Evolutionary conservation across 139 green algal genomes (phyloP).

Genomic region (Ostreobium quekettii): DNA sequence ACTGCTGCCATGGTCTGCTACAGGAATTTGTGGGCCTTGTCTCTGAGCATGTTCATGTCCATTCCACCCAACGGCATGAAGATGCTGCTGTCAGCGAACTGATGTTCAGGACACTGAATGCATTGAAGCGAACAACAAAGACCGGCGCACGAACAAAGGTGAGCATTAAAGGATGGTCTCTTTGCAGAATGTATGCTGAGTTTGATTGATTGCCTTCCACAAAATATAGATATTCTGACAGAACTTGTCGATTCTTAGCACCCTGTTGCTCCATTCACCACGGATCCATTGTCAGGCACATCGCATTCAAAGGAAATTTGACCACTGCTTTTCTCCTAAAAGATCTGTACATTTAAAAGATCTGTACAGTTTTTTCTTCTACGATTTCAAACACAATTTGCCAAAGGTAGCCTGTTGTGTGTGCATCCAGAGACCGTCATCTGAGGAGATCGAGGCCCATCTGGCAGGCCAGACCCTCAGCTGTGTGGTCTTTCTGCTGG

Average conservation of each 20-base stretch:
- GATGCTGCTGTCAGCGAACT: conserved; percentile 27
- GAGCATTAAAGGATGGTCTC: neutral
- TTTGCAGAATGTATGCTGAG: neutral
- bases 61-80: conserved; percentile 40
- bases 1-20: no score
- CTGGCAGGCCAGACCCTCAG: conserved; percentile 49
- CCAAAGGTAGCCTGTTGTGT: neutral
- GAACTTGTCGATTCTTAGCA: neutral
- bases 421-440: conserved; percentile 48
- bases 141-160: conserved; percentile 70
- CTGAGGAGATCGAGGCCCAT: conserved; percentile 83
- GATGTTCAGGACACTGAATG: conserved; percentile 48
- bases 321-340: neutral
- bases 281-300: no score
- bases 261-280: neutral
- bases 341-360: neutral
- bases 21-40: conserved; percentile 77
- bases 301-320: no score
- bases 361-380: neutral
- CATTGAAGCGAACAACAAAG: conserved; percentile 81
- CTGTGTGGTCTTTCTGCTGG: conserved; percentile 88
- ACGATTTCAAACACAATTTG: no score
- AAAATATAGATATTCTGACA: neutral
- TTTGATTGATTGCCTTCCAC: neutral
- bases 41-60: conserved; percentile 76